A percentile compares a stretch with the other conserved stretches of the same genome.
Conservation (phyloP, 2,329 filamentous ascomycete species). For the Chrysoporthe cubensis region DNA sequence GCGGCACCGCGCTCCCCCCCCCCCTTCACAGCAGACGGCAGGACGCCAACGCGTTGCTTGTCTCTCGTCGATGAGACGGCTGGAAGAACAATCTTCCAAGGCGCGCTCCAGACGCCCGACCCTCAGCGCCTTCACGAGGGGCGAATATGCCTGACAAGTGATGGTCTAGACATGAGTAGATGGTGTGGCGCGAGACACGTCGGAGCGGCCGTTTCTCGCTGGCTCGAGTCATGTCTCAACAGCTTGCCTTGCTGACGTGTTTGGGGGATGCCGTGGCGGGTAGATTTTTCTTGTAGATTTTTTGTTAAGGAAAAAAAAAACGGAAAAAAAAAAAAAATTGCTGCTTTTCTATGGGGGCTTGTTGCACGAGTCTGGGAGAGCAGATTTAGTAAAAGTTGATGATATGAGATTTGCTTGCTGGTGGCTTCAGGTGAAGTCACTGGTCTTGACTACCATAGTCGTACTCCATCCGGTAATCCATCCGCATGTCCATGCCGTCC, state of each 20-base stretch:
- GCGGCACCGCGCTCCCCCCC: too few species aligned
- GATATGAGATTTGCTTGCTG: slow-evolving; percentile 13
- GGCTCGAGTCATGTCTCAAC: slow-evolving; percentile 25
- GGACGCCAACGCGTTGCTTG: too few species aligned
- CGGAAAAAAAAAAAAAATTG: neutral
- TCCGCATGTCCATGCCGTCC: neutral
- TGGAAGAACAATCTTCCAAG: too few species aligned
- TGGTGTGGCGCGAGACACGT: slow-evolving; percentile 18
- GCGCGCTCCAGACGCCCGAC: too few species aligned
- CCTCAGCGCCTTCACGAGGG: too few species aligned
- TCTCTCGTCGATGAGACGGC: too few species aligned
- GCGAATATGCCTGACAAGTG: neutral
- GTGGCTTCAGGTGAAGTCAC: neutral
- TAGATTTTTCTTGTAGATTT: neutral
- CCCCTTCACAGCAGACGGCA: too few species aligned
- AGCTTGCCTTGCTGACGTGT: slow-evolving; percentile 5
- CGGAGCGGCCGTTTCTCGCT: slow-evolving; percentile 13
- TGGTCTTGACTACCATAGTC: slow-evolving; percentile 8
- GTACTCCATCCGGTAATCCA: slow-evolving; percentile 14
- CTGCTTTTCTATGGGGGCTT: neutral
- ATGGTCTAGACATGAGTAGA: slow-evolving; percentile 1
- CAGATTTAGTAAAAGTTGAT: neutral
- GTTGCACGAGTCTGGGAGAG: neutral
- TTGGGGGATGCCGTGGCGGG: neutral
- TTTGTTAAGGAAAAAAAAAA: too few species aligned